Evolutionary conservation across 192 early-diverging fungal species (phyloP).

Genomic region (Rhizoclosmatium sp.): DNA sequence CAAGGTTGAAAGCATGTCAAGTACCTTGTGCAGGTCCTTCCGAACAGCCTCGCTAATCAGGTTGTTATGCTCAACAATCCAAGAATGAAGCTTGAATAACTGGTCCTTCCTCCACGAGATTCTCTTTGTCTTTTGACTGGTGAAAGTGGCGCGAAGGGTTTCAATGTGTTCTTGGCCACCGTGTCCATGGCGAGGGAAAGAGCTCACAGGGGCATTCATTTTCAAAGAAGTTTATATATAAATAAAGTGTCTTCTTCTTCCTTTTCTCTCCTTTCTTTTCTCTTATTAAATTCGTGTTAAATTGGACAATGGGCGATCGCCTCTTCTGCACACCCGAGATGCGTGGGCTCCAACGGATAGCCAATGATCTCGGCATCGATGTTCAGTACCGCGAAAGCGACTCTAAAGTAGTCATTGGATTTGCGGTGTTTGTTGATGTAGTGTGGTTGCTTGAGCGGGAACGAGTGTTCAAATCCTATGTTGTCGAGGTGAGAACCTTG

Average conservation of each 20-base stretch:
- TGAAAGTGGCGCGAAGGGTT: slow-evolving; percentile 32
- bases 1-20: background rate
- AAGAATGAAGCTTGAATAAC: slow-evolving; percentile 20
- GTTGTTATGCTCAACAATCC: slow-evolving; percentile 45
- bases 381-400: background rate
- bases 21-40: slow-evolving; percentile 39
- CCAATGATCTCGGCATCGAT: too few relatives aligned
- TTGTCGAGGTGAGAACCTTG: slow-evolving; percentile 2
- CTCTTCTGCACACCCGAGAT: too few relatives aligned
- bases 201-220: too few relatives aligned
- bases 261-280: too few relatives aligned
- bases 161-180: slow-evolving; percentile 37
- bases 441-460: slow-evolving; percentile 13
- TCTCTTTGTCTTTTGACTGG: slow-evolving; percentile 37
- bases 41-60: slow-evolving; percentile 38
- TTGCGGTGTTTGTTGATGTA: slow-evolving; percentile 14
- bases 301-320: too few relatives aligned
- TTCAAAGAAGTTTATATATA: too few relatives aligned
- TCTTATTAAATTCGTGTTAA: too few relatives aligned
- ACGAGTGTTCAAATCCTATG: slow-evolving; percentile 8
- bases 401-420: background rate
- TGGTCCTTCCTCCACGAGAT: slow-evolving; percentile 47
- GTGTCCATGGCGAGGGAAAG: too few relatives aligned
- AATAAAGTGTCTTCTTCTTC: too few relatives aligned
- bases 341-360: too few relatives aligned